Percentiles rank a stretch among this genome's conserved stretches.
Conservation (phyloP, 345 rosid species). For the Jatropha curcas region DNA sequence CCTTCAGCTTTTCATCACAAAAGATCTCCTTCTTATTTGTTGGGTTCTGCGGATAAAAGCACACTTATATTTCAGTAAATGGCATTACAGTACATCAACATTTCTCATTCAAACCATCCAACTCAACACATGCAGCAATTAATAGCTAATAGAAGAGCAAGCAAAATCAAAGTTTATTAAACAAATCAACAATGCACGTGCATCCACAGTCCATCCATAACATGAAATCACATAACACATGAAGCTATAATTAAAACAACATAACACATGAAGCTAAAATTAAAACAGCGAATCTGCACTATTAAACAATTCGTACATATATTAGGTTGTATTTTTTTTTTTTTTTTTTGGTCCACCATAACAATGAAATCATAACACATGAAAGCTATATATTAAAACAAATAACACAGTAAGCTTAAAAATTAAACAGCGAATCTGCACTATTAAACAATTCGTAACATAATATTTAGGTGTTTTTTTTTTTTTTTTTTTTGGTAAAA, state of each 20-base stretch:
- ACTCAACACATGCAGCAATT: neutral
- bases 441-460: no score
- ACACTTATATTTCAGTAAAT: neutral
- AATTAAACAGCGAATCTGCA: no score
- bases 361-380: no score
- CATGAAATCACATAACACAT: neutral
- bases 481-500: no score
- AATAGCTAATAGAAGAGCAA: neutral
- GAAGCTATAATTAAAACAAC: no score
- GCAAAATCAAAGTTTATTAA: neutral
- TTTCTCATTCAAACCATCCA: neutral
- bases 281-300: neutral
- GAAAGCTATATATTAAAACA: no score
- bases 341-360: no score
- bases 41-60: slow-evolving; percentile 63
- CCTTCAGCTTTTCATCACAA: slow-evolving; percentile 79
- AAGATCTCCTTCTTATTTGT: slow-evolving; percentile 61
- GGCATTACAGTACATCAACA: slow-evolving; percentile 3
- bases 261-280: no score
- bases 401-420: no score
- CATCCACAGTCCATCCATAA: neutral
- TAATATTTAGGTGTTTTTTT: no score
- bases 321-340: no score
- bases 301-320: neutral
- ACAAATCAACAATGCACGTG: neutral